Evolutionary conservation across 768 basidiomycete species (phyloP), one percentile per base, ranked within the genome.

Genomic region (Podaxis sp.): DNA sequence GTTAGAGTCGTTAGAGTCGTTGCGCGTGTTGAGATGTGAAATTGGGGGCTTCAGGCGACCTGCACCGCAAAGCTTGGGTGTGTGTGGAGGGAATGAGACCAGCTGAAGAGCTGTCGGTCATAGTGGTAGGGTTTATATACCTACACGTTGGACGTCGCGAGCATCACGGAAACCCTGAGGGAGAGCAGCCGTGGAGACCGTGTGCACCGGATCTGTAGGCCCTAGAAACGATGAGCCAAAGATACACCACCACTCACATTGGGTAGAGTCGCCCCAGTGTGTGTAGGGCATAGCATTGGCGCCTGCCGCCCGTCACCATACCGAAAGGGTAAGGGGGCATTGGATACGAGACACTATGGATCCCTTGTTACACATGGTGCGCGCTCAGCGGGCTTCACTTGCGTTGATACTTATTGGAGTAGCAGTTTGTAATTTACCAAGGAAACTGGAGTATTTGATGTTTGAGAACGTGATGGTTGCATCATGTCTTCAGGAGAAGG

Each of bases 51-150:
- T 13, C 24, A 40, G 36, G 75, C 71, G 76, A 73, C 76, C 76
- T 66, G 76, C 76, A 75, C 76, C 38, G 37, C n/a, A 65, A 69
- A 72, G 69, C 69, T 65, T 69, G 40, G 64, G 53, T 49, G 50
- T 52, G 60, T 62, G 37, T 67, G 65, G 69, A 67, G 66, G 64
- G 65, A 62, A 66, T 69, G 75, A 77, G 76, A 73, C 74, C 75
- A 75, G 76, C 76, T 77, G 72, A 63, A 62, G 71, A 70, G 66
- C 48, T 49, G 56, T 6, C 4, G 56, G 4, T 28, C 51, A 12
- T 20, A 7, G 20, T 10, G 12, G 24, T 1, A 13, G 36, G 46
- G 26, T 41, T 68, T 66, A 61, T 68, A 68, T 68, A 66, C 28
- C 6, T n/a, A 64, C 41, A 56, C 48, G 22, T 12, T 55, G 22